phyloP scores from a whole-genome alignment of 2,329 filamentous ascomycete genomes.

The Fusarium sarcochroum region DNA sequence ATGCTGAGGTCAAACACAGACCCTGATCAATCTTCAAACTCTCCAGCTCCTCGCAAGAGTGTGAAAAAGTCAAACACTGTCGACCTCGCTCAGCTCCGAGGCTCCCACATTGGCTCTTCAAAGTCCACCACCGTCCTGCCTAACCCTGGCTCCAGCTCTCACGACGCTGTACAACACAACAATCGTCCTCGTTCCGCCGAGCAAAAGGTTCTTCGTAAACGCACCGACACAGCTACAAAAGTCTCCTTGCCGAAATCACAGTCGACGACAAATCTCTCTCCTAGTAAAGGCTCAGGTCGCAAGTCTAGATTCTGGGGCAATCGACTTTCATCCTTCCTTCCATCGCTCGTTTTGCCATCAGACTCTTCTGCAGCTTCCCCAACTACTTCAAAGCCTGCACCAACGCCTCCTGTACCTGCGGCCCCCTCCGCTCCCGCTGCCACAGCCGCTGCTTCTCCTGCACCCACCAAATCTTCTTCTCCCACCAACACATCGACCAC shows the following conservation, averaged over 20 bases:
- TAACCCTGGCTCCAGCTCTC: conserved; percentile 25
- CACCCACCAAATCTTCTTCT: conserved; percentile 46
- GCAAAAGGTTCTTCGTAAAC: conserved; percentile 38
- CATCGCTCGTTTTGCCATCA: conserved; percentile 56
- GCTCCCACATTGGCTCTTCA: conserved; percentile 32
- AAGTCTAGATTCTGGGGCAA: conserved; percentile 56
- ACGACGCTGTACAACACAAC: conserved; percentile 40
- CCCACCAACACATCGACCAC: conserved; percentile 44
- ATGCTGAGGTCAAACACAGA: conserved; percentile 53
- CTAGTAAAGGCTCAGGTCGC: conserved; percentile 39
- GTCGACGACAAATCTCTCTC: conserved; percentile 34
- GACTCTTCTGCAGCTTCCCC: conserved; percentile 45
- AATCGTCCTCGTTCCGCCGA: conserved; percentile 36
- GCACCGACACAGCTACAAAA: conserved; percentile 29
- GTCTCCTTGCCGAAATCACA: conserved; percentile 38
- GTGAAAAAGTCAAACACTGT: conserved; percentile 46
- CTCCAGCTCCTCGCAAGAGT: conserved; percentile 41
- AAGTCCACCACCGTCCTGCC: conserved; percentile 32
- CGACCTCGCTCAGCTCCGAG: conserved; percentile 45
- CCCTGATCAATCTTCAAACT: conserved; percentile 41
- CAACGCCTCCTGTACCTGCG: conserved; percentile 35
- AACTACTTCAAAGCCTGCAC: conserved; percentile 41
- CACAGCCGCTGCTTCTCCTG: conserved; percentile 26
- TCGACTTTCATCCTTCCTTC: conserved; percentile 55
- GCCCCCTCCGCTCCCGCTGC: conserved; percentile 36